Evolutionary conservation across 495 filamentous ascomycete genomes (phyloP).

Genomic region (Annulohypoxylon stygium): DNA sequence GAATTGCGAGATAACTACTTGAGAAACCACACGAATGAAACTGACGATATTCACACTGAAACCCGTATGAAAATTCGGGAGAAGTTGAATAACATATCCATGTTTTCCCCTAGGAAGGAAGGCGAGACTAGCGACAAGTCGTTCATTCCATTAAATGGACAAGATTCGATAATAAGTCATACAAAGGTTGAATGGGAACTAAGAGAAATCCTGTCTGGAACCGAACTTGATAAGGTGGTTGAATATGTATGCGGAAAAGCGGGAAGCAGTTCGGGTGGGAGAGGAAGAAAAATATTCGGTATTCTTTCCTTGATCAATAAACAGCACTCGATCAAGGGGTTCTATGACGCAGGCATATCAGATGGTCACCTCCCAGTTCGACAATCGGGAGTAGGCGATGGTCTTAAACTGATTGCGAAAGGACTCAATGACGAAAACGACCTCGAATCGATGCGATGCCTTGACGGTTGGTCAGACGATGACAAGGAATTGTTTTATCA

Average conservation of each 20-base stretch:
- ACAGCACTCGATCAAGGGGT: not conserved
- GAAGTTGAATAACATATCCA: not conserved
- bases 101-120: not conserved
- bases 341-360: not conserved
- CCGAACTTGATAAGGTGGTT: not conserved
- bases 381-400: not conserved
- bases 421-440: not conserved
- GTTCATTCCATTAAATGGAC: constrained; percentile 3
- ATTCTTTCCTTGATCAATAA: constrained; percentile 6
- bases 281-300: constrained; percentile 8
- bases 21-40: too few species aligned
- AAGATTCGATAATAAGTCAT: not conserved
- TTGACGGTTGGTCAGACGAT: not conserved
- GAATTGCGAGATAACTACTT: too few species aligned
- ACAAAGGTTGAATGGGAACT: not conserved
- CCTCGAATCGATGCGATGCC: not conserved
- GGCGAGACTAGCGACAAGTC: not conserved
- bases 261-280: not conserved
- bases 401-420: not conserved
- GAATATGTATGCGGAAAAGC: constrained; percentile 1
- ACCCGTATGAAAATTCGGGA: not conserved
- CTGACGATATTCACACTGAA: not conserved
- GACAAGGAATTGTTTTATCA: not conserved
- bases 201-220: not conserved
- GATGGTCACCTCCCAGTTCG: not conserved